phyloP scores from a whole-genome alignment of 1,139 yeast species.

The Candida labiduridarum region DNA sequence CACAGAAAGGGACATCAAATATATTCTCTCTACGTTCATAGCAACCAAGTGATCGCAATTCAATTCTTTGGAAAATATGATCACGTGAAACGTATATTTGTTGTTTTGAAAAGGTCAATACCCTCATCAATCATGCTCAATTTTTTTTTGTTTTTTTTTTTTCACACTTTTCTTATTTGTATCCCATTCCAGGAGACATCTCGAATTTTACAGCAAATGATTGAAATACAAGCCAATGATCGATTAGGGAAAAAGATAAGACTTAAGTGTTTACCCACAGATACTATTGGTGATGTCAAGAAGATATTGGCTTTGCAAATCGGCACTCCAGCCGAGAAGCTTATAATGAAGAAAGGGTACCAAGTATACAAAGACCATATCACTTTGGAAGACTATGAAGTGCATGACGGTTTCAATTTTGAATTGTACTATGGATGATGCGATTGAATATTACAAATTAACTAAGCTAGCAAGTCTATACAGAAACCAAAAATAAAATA shows the following conservation, averaged over 20 bases:
- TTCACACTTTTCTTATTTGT: too few relatives aligned
- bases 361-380: conserved; percentile 87
- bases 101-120: too few relatives aligned
- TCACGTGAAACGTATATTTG: too few relatives aligned
- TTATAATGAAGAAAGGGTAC: conserved; percentile 73
- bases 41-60: too few relatives aligned
- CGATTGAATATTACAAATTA: conserved; percentile 9
- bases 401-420: conserved; percentile 84
- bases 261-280: conserved; percentile 84
- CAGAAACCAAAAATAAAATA: background rate
- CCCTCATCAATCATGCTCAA: too few relatives aligned
- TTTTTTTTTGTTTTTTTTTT: too few relatives aligned
- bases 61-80: too few relatives aligned
- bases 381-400: conserved; percentile 87
- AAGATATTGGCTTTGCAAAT: conserved; percentile 79
- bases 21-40: too few relatives aligned
- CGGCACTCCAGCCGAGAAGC: conserved; percentile 71
- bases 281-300: conserved; percentile 91
- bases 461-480: conserved; percentile 1
- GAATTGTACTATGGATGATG: conserved; percentile 74
- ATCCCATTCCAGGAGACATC: background rate
- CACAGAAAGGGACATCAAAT: too few relatives aligned
- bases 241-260: conserved; percentile 85
- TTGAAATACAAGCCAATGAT: conserved; percentile 37
- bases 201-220: conserved; percentile 20